These are phyloP conservation scores for Phlebiopsis gigantea DNA, from an alignment of 768 basidiomycete species.

Conservation along the genomic window DNA sequence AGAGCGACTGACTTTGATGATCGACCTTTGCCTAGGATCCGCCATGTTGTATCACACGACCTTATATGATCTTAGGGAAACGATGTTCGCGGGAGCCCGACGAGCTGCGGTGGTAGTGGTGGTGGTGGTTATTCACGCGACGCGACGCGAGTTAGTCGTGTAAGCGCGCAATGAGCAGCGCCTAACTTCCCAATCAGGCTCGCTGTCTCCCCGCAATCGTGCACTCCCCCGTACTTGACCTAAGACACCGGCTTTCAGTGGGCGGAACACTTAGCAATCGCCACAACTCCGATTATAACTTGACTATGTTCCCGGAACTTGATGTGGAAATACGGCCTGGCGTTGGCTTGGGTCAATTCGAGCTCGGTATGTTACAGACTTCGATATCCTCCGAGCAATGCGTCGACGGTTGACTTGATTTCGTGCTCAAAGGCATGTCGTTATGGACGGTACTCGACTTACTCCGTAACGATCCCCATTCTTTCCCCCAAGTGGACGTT, in stretches of 20 bases:
- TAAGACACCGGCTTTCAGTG: neutral
- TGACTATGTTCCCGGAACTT: slow-evolving; percentile 56
- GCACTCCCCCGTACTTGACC: neutral
- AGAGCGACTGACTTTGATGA: slow-evolving; percentile 36
- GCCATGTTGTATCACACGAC: slow-evolving; percentile 26
- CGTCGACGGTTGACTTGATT: slow-evolving; percentile 6
- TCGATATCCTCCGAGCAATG: neutral
- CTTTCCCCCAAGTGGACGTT: slow-evolving; percentile 77
- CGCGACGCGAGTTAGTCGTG: slow-evolving; percentile 19
- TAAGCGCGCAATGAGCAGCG: slow-evolving; percentile 1
- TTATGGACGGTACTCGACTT: slow-evolving; percentile 74
- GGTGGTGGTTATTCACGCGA: slow-evolving; percentile 9
- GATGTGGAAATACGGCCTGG: slow-evolving; percentile 77
- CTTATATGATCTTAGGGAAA: neutral
- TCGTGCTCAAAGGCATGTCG: slow-evolving; percentile 49
- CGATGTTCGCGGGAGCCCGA: neutral
- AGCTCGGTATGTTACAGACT: slow-evolving; percentile 45
- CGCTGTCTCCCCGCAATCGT: neutral
- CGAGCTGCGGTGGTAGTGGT: neutral
- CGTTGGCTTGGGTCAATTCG: slow-evolving; percentile 70
- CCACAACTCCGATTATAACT: neutral
- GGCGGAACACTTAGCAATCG: neutral
- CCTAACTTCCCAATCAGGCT: neutral
- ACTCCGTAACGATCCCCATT: slow-evolving; percentile 57
- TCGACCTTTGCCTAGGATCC: slow-evolving; percentile 33